Evolutionary conservation across 1,284 basidiomycete genomes (phyloP).

Genomic region (Naganishia albida): DNA sequence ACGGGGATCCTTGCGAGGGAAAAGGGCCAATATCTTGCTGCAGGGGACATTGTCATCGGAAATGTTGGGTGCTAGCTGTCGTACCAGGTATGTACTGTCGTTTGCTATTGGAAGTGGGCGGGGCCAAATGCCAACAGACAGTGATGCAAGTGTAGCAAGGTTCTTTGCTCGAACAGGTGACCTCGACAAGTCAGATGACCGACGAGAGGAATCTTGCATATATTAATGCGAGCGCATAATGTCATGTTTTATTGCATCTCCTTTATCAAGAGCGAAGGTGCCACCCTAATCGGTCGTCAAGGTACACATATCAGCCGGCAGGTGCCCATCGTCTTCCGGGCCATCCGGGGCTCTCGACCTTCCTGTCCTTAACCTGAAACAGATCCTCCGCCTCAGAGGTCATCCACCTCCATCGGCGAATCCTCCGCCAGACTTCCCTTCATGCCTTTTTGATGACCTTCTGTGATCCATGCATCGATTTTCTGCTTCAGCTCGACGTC

Average conservation of each 20-base stretch:
- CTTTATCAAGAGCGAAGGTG: too few relatives aligned
- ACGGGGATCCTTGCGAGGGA: not conserved
- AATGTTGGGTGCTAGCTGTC: not conserved
- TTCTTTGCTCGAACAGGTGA: too few relatives aligned
- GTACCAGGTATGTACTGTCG: too few relatives aligned
- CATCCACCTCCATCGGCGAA: constrained; percentile 26
- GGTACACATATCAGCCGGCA: not conserved
- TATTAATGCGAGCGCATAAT: too few relatives aligned
- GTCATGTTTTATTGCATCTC: too few relatives aligned
- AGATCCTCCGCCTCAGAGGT: constrained; percentile 1
- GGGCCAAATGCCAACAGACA: too few relatives aligned
- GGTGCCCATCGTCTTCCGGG: not conserved
- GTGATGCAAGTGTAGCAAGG: too few relatives aligned
- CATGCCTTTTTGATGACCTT: constrained; percentile 50
- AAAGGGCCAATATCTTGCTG: not conserved
- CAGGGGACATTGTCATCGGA: not conserved
- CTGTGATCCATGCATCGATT: constrained; percentile 64
- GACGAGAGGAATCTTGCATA: too few relatives aligned
- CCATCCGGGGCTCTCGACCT: not conserved
- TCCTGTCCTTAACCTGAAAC: not conserved
- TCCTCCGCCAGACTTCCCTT: constrained; percentile 22
- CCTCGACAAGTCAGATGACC: too few relatives aligned
- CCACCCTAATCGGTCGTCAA: too few relatives aligned
- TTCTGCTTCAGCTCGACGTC: constrained; percentile 64
- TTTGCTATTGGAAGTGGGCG: too few relatives aligned